Percentiles rank a stretch among this genome's conserved stretches.
These are phyloP conservation scores for Penicillium sp. DNA, from an alignment of 2,329 filamentous ascomycete genomes.

Conservation along the genomic window DNA sequence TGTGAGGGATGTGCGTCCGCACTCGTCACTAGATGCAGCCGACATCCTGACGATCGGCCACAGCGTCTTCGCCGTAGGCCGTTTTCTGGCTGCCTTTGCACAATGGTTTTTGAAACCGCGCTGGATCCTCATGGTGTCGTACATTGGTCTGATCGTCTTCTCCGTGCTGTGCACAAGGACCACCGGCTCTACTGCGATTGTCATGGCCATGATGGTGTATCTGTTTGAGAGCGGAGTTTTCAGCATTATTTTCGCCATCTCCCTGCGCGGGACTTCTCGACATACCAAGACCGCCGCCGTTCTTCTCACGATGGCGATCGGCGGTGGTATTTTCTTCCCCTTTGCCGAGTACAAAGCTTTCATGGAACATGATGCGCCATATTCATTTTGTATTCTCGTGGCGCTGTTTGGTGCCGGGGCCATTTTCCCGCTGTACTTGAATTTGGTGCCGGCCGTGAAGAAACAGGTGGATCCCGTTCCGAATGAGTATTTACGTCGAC, in stretches of 20 bases:
- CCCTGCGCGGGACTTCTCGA: slow-evolving; percentile 52
- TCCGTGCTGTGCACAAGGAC: slow-evolving; percentile 49
- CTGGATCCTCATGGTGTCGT: slow-evolving; percentile 51
- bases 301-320: slow-evolving; percentile 50
- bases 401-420: slow-evolving; percentile 48
- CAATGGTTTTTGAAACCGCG: slow-evolving; percentile 54
- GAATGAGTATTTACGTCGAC: slow-evolving; percentile 33
- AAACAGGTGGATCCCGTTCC: slow-evolving; percentile 48
- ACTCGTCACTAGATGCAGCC: slow-evolving; percentile 28
- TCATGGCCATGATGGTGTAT: slow-evolving; percentile 49
- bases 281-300: slow-evolving; percentile 54
- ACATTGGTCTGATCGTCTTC: slow-evolving; percentile 49
- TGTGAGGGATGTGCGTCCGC: slow-evolving; percentile 37
- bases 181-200: slow-evolving; percentile 41
- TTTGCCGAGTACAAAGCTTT: slow-evolving; percentile 49
- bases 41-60: slow-evolving; percentile 52
- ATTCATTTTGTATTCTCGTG: slow-evolving; percentile 50
- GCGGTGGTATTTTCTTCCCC: slow-evolving; percentile 51
- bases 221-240: slow-evolving; percentile 58
- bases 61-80: slow-evolving; percentile 53
- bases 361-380: slow-evolving; percentile 38
- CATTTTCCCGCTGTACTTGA: slow-evolving; percentile 52
- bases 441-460: slow-evolving; percentile 43
- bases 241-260: slow-evolving; percentile 54
- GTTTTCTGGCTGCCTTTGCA: slow-evolving; percentile 51